Conservation (phyloP, 2,329 filamentous ascomycete species). For the Colletotrichum horii region DNA sequence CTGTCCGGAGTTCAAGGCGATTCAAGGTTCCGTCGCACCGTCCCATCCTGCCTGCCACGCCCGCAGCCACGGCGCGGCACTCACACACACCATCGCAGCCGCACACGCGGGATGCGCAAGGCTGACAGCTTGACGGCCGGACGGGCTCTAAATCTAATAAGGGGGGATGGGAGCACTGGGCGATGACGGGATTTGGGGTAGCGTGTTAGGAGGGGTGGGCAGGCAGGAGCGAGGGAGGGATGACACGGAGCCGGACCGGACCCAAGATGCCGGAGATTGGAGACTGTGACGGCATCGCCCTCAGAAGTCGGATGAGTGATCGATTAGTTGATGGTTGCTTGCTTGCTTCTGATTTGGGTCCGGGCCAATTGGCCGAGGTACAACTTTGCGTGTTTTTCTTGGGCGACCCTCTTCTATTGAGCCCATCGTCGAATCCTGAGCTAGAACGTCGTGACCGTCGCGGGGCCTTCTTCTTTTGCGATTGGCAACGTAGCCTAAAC, state of each 20-base stretch:
- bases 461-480: background rate
- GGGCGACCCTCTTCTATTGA: constrained; percentile 1
- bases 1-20: background rate
- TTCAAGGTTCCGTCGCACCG: background rate
- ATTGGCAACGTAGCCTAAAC: constrained; percentile 21
- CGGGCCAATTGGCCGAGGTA: constrained; percentile 18
- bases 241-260: constrained; percentile 14
- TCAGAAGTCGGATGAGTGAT: background rate
- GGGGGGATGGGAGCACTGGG: background rate
- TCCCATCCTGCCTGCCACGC: constrained; percentile 5
- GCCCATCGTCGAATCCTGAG: background rate
- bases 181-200: background rate
- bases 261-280: constrained; percentile 15
- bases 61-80: background rate
- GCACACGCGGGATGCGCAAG: background rate
- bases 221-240: background rate
- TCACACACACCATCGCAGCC: background rate
- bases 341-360: background rate
- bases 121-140: background rate
- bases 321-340: background rate
- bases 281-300: constrained; percentile 7
- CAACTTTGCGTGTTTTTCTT: background rate
- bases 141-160: background rate
- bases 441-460: background rate
- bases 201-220: background rate